Base-by-base conservation (phyloP, 1,284 basidiomycete genomes). In the Apiotrichum sp. region DNA sequence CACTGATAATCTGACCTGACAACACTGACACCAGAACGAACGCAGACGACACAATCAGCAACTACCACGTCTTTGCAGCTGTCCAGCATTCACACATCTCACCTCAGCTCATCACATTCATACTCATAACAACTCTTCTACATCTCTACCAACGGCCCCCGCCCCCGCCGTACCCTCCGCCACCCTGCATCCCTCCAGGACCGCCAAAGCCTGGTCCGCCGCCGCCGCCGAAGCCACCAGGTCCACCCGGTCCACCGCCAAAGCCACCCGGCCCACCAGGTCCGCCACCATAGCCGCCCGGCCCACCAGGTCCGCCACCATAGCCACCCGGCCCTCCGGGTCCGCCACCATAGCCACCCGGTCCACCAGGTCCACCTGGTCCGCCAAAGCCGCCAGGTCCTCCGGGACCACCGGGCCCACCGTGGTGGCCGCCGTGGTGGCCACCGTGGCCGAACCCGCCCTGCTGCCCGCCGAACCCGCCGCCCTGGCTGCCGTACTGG, bases 101-200 rank as follows among this genome's bases (percentile, higher is more conserved):
- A 22, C 22, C 22, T 22, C 22, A 22, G 22, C 22, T 22, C 22
- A 22, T 22, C 22, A 22, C 22, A 22, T 22, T 22, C 22, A 22
- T 22, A 22, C 22, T 22, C 22, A 22, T 22, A 22, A 22, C 22
- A 22, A 22, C 22, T 22, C 22, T 22, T 22, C 22, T 22, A 22
- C 22, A 22, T 16, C 40, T n/a, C 16, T 53, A 53, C 44, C 52
- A 53, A 8, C 43, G 43, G 8, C 43, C 50, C 11, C 52, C 43
- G 14, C 44, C 45, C 9, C 22, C 22, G 22, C 47, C 51, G 9
- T 29, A 31, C 31, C 36, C 22, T 41, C 41, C 34, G 22, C 16
- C 31, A 34, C 49, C 44, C 11, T 32, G 22, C 10, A 8, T 31
- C 22, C 34, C 32, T 3, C 49, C 41, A 11, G 47, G 47, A 22